Evolutionary conservation across 139 green algal genomes (phyloP).

Genomic region (Coelastrella sp.): DNA sequence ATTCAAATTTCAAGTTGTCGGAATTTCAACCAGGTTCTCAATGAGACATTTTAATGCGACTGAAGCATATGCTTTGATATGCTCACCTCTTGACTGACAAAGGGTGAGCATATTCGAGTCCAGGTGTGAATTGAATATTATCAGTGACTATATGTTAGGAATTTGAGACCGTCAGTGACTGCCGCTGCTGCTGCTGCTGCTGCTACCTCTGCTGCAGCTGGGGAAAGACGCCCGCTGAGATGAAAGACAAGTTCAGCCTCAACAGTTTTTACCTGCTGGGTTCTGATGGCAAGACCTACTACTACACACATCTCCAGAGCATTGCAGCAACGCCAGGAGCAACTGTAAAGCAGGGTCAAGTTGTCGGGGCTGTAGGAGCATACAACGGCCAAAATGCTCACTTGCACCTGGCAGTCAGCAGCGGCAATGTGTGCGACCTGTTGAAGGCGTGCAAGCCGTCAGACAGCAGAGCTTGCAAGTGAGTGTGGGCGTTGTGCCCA

Average conservation of each 20-base stretch:
- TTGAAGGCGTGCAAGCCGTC: conserved; percentile 7
- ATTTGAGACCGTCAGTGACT: neutral
- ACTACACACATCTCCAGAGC: conserved; percentile 40
- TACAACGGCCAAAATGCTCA: conserved; percentile 42
- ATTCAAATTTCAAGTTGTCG: no score
- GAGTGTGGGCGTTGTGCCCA: neutral
- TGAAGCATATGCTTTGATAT: no score
- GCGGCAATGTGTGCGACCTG: neutral
- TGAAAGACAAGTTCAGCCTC: conserved; percentile 46
- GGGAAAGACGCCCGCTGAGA: conserved; percentile 35
- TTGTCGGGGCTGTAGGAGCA: conserved; percentile 16
- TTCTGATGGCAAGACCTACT: conserved; percentile 24
- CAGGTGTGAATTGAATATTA: neutral
- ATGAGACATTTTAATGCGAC: no score
- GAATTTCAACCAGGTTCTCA: no score
- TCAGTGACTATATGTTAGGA: neutral
- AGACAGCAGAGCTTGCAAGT: conserved; percentile 16
- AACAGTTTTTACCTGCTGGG: conserved; percentile 46
- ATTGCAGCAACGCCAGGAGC: neutral
- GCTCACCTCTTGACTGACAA: no score
- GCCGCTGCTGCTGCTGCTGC: neutral
- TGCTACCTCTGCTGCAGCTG: neutral
- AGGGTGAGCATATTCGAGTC: neutral
- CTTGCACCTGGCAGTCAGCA: conserved; percentile 10
- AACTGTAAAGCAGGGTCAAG: neutral